These are phyloP conservation scores for Schizosaccharomyces cryophilus DNA, from an alignment of 805 yeast species.

Conservation along the genomic window DNA sequence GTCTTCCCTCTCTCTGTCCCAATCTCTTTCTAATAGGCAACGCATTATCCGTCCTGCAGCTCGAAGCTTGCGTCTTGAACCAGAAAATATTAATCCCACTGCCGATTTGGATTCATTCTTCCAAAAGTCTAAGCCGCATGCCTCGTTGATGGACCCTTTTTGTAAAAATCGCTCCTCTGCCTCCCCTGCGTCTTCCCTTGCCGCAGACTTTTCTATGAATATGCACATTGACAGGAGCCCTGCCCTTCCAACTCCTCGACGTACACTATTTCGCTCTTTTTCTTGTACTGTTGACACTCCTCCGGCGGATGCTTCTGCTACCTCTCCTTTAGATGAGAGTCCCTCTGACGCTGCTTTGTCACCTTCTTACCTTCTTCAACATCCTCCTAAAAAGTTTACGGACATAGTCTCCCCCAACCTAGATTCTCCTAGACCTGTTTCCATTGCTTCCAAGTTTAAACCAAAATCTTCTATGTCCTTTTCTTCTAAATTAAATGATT, in stretches of 20 bases:
- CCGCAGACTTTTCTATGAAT: conserved; percentile 17
- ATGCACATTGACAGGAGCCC: conserved; percentile 15
- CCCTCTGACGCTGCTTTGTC: neutral
- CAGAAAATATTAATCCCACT: neutral
- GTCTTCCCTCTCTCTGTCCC: neutral
- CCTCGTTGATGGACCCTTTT: neutral
- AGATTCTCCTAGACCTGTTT: conserved; percentile 1
- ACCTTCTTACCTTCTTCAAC: neutral
- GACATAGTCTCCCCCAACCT: neutral
- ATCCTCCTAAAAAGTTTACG: neutral
- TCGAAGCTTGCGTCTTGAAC: neutral
- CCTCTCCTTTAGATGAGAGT: neutral
- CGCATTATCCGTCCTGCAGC: neutral
- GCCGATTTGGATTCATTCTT: neutral
- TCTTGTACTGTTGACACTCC: conserved; percentile 7
- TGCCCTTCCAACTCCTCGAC: conserved; percentile 14
- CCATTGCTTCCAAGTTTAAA: conserved; percentile 1
- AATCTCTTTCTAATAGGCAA: neutral
- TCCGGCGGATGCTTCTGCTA: conserved; percentile 1
- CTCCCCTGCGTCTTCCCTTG: conserved; percentile 14
- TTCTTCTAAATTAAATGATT: neutral
- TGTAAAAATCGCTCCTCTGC: neutral
- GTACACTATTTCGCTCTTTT: conserved; percentile 12
- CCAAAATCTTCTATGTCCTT: neutral
- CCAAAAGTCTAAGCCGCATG: neutral